A percentile compares a stretch with the other conserved stretches of the same genome.
Evolutionary conservation across 305 asterid species (phyloP).

Genomic region (Euphrasia arctica): DNA sequence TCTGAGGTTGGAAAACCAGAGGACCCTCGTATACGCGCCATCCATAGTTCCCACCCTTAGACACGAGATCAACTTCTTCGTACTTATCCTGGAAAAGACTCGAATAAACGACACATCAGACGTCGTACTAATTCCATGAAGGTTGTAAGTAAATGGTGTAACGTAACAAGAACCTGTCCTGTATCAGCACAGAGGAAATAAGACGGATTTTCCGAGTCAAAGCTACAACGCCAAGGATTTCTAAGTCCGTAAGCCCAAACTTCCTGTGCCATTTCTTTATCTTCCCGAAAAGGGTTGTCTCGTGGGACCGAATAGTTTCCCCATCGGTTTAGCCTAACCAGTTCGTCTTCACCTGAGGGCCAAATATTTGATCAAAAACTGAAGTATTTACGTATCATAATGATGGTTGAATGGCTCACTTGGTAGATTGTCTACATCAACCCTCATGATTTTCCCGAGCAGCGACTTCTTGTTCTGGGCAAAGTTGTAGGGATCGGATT

Average conservation of each 20-base stretch:
- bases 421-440: constrained; percentile 68
- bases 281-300: constrained; percentile 73
- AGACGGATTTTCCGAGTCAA: constrained; percentile 85
- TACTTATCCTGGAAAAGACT: constrained; percentile 47
- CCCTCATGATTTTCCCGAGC: constrained; percentile 85
- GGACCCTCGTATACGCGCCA: constrained; percentile 93
- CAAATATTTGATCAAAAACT: neutral
- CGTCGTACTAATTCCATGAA: neutral
- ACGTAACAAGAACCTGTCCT: constrained; percentile 64
- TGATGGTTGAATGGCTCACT: constrained; percentile 39
- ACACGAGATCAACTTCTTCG: constrained; percentile 80
- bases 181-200: constrained; percentile 80
- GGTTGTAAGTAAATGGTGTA: neutral
- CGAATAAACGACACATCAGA: constrained; percentile 13
- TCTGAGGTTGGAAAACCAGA: constrained; percentile 41
- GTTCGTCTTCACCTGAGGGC: constrained; percentile 50
- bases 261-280: constrained; percentile 59
- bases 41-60: constrained; percentile 92
- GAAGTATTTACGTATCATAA: neutral
- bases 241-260: constrained; percentile 86
- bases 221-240: constrained; percentile 95
- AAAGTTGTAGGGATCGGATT: constrained; percentile 75
- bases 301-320: constrained; percentile 77
- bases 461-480: constrained; percentile 87
- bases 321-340: constrained; percentile 52